Percentiles rank a stretch among this genome's conserved stretches.
Evolutionary conservation across 2,329 filamentous ascomycete species (phyloP).

Genomic region (Alternaria gansuensis): DNA sequence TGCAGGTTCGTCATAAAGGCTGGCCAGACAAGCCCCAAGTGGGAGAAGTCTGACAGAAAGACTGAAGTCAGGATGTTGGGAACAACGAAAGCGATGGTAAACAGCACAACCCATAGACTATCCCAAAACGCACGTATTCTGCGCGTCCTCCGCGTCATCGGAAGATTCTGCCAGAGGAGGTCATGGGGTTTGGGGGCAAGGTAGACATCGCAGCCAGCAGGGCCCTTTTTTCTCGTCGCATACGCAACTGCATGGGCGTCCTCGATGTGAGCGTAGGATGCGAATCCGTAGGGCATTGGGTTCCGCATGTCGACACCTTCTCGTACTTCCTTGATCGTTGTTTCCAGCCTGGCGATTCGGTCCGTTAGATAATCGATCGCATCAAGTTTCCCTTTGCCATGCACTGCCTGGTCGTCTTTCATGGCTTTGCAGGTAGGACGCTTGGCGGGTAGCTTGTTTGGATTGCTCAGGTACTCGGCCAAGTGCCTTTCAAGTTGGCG

Average conservation of each 20-base stretch:
- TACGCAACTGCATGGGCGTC: slow-evolving; percentile 87
- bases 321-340: slow-evolving; percentile 84
- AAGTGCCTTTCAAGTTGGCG: slow-evolving; percentile 81
- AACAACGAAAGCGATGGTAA: slow-evolving; percentile 86
- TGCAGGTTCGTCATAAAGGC: slow-evolving; percentile 74
- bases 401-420: slow-evolving; percentile 73
- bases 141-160: slow-evolving; percentile 72
- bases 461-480: slow-evolving; percentile 84
- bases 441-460: slow-evolving; percentile 76
- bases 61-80: slow-evolving; percentile 95
- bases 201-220: slow-evolving; percentile 75
- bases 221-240: slow-evolving; percentile 79
- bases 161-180: slow-evolving; percentile 94
- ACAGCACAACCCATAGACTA: slow-evolving; percentile 79
- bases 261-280: slow-evolving; percentile 85
- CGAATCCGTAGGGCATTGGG: slow-evolving; percentile 90
- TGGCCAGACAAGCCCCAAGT: slow-evolving; percentile 82
- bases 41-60: slow-evolving; percentile 85
- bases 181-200: slow-evolving; percentile 89
- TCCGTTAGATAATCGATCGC: slow-evolving; percentile 92
- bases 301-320: slow-evolving; percentile 86
- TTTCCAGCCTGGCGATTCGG: slow-evolving; percentile 81
- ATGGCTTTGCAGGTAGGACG: slow-evolving; percentile 81
- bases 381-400: slow-evolving; percentile 80
- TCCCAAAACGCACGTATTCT: slow-evolving; percentile 78